These are phyloP conservation scores for Tetracladium setigerum DNA, from an alignment of 495 filamentous ascomycete species.

Conservation along the genomic window DNA sequence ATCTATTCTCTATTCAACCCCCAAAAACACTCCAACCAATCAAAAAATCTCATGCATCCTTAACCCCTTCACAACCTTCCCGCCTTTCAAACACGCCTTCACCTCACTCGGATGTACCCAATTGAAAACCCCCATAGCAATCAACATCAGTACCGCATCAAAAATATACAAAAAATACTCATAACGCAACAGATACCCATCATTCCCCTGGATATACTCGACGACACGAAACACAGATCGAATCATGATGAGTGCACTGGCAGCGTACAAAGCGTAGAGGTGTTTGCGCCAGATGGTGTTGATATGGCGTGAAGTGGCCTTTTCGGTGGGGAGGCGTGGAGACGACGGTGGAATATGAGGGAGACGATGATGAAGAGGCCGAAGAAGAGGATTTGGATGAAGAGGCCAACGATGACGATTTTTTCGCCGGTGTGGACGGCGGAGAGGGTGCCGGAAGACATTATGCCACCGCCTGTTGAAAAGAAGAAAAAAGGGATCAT, in stretches of 20 bases:
- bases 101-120: constrained; percentile 19
- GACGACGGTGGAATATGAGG: constrained; percentile 5
- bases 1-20: no score
- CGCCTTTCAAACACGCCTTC: background rate
- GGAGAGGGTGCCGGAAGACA: background rate
- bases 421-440: constrained; percentile 26
- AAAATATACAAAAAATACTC: constrained; percentile 19
- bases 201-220: constrained; percentile 48
- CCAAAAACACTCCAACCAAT: no score
- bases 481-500: background rate
- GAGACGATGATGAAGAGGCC: constrained; percentile 39
- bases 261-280: constrained; percentile 43
- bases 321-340: constrained; percentile 5
- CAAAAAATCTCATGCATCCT: background rate
- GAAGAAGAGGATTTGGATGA: constrained; percentile 43
- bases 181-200: constrained; percentile 23
- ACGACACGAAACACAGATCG: constrained; percentile 50
- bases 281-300: constrained; percentile 38
- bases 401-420: constrained; percentile 33
- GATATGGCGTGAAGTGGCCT: background rate
- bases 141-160: constrained; percentile 46
- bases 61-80: background rate
- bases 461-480: constrained; percentile 18
- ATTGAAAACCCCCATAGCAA: constrained; percentile 37
- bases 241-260: constrained; percentile 46